Base-by-base conservation (phyloP, 2,329 filamentous ascomycete genomes). In the Cryphonectria carpinicola region DNA sequence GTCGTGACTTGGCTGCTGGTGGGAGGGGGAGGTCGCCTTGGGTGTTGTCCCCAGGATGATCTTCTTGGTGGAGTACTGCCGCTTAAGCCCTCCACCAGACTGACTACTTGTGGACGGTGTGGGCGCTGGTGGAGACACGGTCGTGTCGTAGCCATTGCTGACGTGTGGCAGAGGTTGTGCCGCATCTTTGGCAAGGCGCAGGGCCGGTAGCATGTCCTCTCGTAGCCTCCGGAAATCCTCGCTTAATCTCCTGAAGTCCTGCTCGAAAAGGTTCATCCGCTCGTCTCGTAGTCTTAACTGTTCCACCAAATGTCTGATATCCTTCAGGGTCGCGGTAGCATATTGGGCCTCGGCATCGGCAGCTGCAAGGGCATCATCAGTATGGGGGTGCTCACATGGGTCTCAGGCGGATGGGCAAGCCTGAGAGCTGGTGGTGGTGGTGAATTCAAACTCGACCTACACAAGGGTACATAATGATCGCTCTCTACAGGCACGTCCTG, bases 401-500 rank as follows among this genome's bases (percentile, higher is more conserved):
- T 43, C 25, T 22, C 19, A 32, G 39, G 39, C 11, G 13, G 25
- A 10, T 8, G n/a, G 37, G 19, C 2, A 25, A 25, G 22, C 22
- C 41, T 35, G 41, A 35, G 19, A 49, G 43, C 19, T 19, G 17
- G 25, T 14, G 32, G 32, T 32, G 32, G 32, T 13, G 32, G 32
- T 13, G 66, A 54, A 54, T 61, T 63, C 74, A 65, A 19, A 56
- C 41, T 67, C 58, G 22, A 85, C 92, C 77, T 90, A 97, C 95
- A 96, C 66, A 96, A 85, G 52, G 96, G 96, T 66, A 98, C 88
- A 80, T 98, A 99, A 80, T 98, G 93, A 77, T 98, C 95, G 73
- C 92, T 91, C 78, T 98, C 95, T 76, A 98, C 88, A 22, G 93
- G 92, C 72, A 98, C 89, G 76, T 97, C 94, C 78, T 98, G 95